Percentiles rank a stretch among this genome's conserved stretches.
Conservation (phyloP, 768 basidiomycete genomes). For the Macrolepiota dolichaula region DNA sequence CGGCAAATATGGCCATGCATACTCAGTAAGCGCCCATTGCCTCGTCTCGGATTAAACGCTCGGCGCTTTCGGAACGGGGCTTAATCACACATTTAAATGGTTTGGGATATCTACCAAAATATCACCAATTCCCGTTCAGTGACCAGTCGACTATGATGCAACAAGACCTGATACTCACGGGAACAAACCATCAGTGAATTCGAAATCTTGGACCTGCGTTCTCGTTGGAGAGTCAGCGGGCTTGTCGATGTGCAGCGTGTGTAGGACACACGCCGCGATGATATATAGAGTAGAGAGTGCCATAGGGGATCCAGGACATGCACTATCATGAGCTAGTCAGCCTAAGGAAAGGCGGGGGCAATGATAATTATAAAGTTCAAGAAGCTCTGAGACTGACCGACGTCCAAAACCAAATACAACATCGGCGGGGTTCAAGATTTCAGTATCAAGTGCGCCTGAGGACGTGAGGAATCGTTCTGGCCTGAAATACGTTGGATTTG, state of each 20-base stretch:
- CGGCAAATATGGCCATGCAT: not conserved
- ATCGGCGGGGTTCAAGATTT: slow-evolving; percentile 31
- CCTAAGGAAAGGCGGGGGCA: slow-evolving; percentile 17
- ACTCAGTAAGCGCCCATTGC: not conserved
- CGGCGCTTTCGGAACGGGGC: slow-evolving; percentile 23
- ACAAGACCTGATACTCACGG: not conserved
- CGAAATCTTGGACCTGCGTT: not conserved
- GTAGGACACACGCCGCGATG: slow-evolving; percentile 26
- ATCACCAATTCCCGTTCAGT: not conserved
- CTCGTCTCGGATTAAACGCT: slow-evolving; percentile 17
- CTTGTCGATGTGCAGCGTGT: slow-evolving; percentile 27
- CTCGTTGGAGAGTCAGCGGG: slow-evolving; percentile 21
- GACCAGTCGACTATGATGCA: not conserved
- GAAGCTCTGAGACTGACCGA: slow-evolving; percentile 19
- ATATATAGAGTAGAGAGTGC: slow-evolving; percentile 24
- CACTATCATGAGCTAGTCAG: not conserved
- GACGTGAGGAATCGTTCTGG: slow-evolving; percentile 39
- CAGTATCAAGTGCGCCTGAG: slow-evolving; percentile 18
- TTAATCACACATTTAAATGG: slow-evolving; percentile 27
- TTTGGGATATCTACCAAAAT: slow-evolving; percentile 18
- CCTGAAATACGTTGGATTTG: slow-evolving; percentile 29
- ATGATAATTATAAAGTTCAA: slow-evolving; percentile 8
- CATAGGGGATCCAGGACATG: slow-evolving; percentile 22
- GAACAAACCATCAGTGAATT: slow-evolving; percentile 18
- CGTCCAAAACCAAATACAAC: slow-evolving; percentile 37